Conservation (phyloP, 2,329 filamentous ascomycete genomes). For the Ophiocordyceps unilateralis region DNA sequence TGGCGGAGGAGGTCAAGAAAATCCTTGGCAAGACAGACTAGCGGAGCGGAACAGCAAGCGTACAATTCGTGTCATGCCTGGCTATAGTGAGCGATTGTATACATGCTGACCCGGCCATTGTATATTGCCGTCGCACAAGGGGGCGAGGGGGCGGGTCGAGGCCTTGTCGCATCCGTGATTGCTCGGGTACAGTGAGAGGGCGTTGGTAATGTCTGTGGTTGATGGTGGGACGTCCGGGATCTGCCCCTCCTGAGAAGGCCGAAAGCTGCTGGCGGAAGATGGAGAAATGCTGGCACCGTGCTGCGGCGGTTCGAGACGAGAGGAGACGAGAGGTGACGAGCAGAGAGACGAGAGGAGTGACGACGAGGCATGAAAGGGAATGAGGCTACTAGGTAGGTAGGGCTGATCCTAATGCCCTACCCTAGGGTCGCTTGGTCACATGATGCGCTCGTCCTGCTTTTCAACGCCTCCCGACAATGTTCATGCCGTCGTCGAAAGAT, state of each 20-base stretch:
- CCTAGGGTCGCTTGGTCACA: too few species aligned
- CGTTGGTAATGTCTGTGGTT: not conserved
- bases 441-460: not conserved
- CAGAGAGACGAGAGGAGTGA: not conserved
- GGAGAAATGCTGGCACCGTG: too few species aligned
- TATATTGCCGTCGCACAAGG: not conserved
- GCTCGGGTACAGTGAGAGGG: not conserved
- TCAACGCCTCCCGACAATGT: not conserved
- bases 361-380: too few species aligned
- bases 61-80: not conserved
- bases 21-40: constrained; percentile 2
- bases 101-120: not conserved
- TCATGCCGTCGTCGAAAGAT: not conserved
- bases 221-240: not conserved
- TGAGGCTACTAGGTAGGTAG: too few species aligned
- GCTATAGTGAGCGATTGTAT: not conserved
- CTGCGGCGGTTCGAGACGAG: not conserved
- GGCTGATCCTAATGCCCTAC: too few species aligned
- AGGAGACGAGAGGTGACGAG: not conserved
- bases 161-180: not conserved
- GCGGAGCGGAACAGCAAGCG: not conserved
- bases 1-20: constrained; percentile 5
- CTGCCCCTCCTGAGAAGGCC: not conserved
- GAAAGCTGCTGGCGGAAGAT: too few species aligned
- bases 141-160: not conserved